A percentile compares a stretch with the other conserved stretches of the same genome.
These are phyloP conservation scores for Xylaria castorea DNA, from an alignment of 495 filamentous ascomycete genomes.

Conservation along the genomic window DNA sequence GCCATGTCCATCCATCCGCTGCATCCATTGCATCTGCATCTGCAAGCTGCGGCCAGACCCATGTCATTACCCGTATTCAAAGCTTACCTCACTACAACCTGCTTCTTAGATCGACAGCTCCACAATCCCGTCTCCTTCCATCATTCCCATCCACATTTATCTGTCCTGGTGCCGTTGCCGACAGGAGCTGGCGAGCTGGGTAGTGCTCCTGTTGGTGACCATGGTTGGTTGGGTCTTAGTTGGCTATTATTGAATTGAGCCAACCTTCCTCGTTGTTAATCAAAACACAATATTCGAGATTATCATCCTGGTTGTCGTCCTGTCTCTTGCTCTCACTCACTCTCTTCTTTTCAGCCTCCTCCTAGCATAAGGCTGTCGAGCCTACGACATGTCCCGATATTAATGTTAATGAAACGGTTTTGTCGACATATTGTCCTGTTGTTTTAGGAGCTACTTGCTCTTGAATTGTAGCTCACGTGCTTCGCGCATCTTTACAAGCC, in stretches of 20 bases:
- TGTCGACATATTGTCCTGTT: slow-evolving; percentile 12
- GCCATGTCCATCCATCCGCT: not conserved
- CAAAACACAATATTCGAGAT: slow-evolving; percentile 11
- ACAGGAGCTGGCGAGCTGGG: slow-evolving; percentile 18
- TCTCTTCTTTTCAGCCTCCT: slow-evolving; percentile 7
- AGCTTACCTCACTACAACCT: slow-evolving; percentile 21
- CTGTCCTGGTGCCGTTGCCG: slow-evolving; percentile 11
- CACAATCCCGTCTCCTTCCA: slow-evolving; percentile 26
- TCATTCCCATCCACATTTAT: slow-evolving; percentile 17
- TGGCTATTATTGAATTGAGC: slow-evolving; percentile 24
- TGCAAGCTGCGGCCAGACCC: slow-evolving; percentile 17
- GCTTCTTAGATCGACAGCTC: slow-evolving; percentile 26
- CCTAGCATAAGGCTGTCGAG: not conserved
- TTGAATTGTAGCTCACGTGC: slow-evolving; percentile 2
- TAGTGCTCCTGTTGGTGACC: slow-evolving; percentile 14
- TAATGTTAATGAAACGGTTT: slow-evolving; percentile 17
- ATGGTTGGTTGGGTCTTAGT: slow-evolving; percentile 21
- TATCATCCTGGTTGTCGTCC: not conserved
- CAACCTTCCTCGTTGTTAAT: slow-evolving; percentile 7
- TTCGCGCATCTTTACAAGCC: not conserved
- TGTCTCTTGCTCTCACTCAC: not conserved
- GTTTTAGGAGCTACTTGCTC: not conserved
- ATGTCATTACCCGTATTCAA: slow-evolving; percentile 30
- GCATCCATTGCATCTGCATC: slow-evolving; percentile 17
- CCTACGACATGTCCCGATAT: not conserved